Evolutionary conservation across 1,284 basidiomycete species (phyloP), one percentile per base, ranked within the genome.

Genomic region (Coniferiporia weirii): DNA sequence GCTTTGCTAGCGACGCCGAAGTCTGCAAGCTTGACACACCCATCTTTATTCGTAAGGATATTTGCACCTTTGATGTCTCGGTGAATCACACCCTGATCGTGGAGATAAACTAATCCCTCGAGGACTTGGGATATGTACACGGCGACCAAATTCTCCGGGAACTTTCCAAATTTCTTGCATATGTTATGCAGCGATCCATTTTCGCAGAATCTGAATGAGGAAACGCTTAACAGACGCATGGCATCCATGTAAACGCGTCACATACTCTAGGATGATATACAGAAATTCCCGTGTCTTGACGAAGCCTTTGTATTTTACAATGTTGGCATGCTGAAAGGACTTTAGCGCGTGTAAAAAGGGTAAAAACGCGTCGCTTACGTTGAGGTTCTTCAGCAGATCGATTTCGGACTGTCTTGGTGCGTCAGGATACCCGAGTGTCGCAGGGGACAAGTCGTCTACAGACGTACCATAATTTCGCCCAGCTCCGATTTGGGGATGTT

Each of bases 11-110:
- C 91, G 4, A 97, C 95, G 59, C 94, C 94, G 70, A 97, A 97
- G 74, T 97, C 94, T 7, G 93, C 94, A 22, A 97, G 80, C 72
- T 97, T 96, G 61, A 98, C 93, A 32, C 86, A 89, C n/a, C 95
- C 95, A 71, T 97, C 93, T 74, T 98, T 97, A 70, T 96, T 97
- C n/a, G 95, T 96, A 47, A 98, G 79, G 67, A 98, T 95, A 67
- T 98, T 98, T 13, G 95, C 95, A 44, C 95, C 95, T 72, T 98
- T 98, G 78, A 98, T 98, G 68, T 98, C 95, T n/a, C 95, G 84
- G 72, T 98, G 95, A 65, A 98, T 97, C 59, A 98, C 95, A 78
- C 95, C 95, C 75, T 96, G 93, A 66, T 97, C 95, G 70, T 98
- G 95, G 10, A 98, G 84, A 71, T 98, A 98, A 48, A 94, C 86